phyloP scores from a whole-genome alignment of 805 yeast species.

The Metschnikowia dekortorum region DNA sequence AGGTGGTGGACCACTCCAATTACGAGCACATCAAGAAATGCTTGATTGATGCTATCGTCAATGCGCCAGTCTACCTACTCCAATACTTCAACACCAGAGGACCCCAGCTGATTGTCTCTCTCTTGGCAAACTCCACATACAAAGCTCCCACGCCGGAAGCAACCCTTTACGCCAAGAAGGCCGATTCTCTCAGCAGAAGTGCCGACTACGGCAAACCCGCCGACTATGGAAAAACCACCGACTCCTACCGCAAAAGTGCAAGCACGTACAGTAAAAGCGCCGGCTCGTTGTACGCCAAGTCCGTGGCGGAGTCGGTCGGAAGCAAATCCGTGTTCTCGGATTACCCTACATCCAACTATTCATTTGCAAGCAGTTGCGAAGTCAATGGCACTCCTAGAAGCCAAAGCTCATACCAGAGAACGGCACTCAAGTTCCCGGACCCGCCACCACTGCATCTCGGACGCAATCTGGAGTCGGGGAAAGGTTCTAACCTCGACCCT shows the following conservation, averaged over 20 bases:
- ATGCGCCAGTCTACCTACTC: slow-evolving; percentile 13
- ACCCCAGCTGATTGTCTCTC: slow-evolving; percentile 11
- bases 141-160: neutral
- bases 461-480: neutral
- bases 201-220: neutral
- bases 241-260: too few relatives aligned
- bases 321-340: slow-evolving; percentile 5
- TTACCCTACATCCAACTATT: slow-evolving; percentile 6
- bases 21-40: slow-evolving; percentile 8
- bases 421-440: neutral
- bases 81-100: slow-evolving; percentile 11
- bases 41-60: slow-evolving; percentile 8
- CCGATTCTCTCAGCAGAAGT: neutral
- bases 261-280: too few relatives aligned
- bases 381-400: neutral
- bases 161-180: neutral
- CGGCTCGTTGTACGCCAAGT: neutral
- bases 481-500: slow-evolving; percentile 4
- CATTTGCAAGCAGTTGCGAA: neutral
- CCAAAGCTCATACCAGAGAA: neutral
- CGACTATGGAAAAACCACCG: neutral
- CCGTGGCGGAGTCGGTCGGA: neutral
- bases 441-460: neutral
- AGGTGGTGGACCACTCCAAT: slow-evolving; percentile 4
- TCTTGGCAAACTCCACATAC: slow-evolving; percentile 5